phyloP scores from a whole-genome alignment of 148 eudicot species.

The Fagopyrum esculentum region DNA sequence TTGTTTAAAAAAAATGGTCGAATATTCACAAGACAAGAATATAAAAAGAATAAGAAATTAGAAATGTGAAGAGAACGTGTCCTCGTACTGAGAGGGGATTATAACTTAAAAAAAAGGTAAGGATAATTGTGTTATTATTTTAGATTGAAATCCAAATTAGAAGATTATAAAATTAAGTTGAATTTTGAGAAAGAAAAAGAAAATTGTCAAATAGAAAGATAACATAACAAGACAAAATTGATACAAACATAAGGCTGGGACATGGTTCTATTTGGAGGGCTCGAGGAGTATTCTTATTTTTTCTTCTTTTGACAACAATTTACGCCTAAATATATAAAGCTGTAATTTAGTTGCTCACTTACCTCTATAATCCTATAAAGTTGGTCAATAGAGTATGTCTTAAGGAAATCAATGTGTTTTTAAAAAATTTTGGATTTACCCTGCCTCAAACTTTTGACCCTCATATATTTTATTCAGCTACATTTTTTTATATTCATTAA shows the following conservation, averaged over 20 bases:
- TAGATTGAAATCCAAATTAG: too few relatives aligned
- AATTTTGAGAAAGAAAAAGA: background rate
- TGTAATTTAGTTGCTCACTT: background rate
- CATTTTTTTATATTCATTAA: background rate
- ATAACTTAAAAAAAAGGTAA: too few relatives aligned
- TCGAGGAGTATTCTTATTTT: background rate
- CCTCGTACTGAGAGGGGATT: too few relatives aligned
- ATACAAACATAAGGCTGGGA: background rate
- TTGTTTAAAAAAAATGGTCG: too few relatives aligned
- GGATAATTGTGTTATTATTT: too few relatives aligned
- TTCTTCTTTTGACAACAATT: background rate
- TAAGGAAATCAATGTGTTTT: background rate
- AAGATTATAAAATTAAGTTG: background rate
- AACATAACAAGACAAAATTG: slow-evolving; percentile 2
- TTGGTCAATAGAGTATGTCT: background rate
- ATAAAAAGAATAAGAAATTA: too few relatives aligned
- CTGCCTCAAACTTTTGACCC: background rate
- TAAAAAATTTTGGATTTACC: background rate
- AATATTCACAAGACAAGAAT: too few relatives aligned
- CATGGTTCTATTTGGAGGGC: background rate
- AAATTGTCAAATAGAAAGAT: background rate
- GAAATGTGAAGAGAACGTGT: too few relatives aligned
- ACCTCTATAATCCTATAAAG: background rate
- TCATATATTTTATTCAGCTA: too few relatives aligned
- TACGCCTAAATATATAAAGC: background rate